A percentile compares a stretch with the other conserved stretches of the same genome.
Evolutionary conservation across 139 green algal species (phyloP).

Genomic region (Chlorella sp.): DNA sequence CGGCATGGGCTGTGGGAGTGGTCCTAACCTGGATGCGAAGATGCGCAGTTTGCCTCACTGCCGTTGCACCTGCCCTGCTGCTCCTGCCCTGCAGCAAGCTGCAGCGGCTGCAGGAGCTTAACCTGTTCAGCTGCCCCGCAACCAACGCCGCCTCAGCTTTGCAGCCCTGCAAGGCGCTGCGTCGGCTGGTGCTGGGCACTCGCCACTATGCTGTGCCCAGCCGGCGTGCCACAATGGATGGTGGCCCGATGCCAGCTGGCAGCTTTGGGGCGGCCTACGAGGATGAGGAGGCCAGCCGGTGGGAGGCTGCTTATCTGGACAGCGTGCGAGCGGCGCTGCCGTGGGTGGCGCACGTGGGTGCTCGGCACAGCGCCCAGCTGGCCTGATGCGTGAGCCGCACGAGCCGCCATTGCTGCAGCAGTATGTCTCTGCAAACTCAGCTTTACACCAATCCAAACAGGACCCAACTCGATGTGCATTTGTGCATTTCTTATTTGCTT

Average conservation of each 20-base stretch:
- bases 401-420: too few relatives aligned
- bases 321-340: background rate
- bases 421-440: too few relatives aligned
- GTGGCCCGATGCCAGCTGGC: background rate
- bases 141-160: background rate
- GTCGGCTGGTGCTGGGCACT: background rate
- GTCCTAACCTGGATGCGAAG: background rate
- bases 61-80: background rate
- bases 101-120: background rate
- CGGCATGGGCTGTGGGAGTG: background rate
- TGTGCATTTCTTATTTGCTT: too few relatives aligned
- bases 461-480: too few relatives aligned
- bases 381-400: too few relatives aligned
- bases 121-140: background rate
- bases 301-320: background rate
- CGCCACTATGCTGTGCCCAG: background rate
- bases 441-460: too few relatives aligned
- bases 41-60: background rate
- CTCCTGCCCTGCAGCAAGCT: background rate
- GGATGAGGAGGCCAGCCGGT: background rate
- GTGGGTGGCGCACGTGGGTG: background rate
- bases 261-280: background rate
- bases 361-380: too few relatives aligned
- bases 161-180: conserved; percentile 6
- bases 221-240: background rate